A percentile compares a stretch with the other conserved stretches of the same genome.
Conservation (phyloP, 805 yeast species). For the Torulaspora indica region DNA sequence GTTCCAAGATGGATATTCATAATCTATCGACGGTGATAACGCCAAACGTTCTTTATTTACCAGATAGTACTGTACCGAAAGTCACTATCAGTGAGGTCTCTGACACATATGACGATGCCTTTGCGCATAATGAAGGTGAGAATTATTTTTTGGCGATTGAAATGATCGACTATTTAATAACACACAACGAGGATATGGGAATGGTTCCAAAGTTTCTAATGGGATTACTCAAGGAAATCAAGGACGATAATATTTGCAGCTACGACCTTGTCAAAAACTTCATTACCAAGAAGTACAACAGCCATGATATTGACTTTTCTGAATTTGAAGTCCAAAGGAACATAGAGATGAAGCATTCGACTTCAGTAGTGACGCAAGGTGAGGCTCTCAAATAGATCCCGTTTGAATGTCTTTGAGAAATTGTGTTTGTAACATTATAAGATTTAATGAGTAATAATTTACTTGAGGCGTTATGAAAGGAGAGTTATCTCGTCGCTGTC, state of each 20-base stretch:
- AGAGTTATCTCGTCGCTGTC: not conserved
- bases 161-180: constrained; percentile 77
- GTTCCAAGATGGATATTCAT: constrained; percentile 94
- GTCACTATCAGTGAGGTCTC: constrained; percentile 30
- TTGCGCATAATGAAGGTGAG: constrained; percentile 51
- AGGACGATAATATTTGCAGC: constrained; percentile 13
- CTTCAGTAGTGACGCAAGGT: constrained; percentile 23
- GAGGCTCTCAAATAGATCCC: constrained; percentile 12
- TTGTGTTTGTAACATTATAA: constrained; percentile 8
- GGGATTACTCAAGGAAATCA: constrained; percentile 41
- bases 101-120: constrained; percentile 37
- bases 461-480: not conserved
- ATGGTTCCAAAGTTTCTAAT: constrained; percentile 66
- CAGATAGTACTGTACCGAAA: constrained; percentile 22
- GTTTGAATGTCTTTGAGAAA: not conserved
- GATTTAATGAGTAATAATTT: not conserved
- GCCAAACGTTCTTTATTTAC: constrained; percentile 73
- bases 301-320: constrained; percentile 22
- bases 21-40: constrained; percentile 93
- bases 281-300: constrained; percentile 15
- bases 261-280: constrained; percentile 21
- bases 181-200: constrained; percentile 71
- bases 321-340: constrained; percentile 28
- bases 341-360: constrained; percentile 26
- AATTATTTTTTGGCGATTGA: constrained; percentile 86